phyloP scores from a whole-genome alignment of 495 filamentous ascomycete genomes.

The Hypoxylon cercidicola region DNA sequence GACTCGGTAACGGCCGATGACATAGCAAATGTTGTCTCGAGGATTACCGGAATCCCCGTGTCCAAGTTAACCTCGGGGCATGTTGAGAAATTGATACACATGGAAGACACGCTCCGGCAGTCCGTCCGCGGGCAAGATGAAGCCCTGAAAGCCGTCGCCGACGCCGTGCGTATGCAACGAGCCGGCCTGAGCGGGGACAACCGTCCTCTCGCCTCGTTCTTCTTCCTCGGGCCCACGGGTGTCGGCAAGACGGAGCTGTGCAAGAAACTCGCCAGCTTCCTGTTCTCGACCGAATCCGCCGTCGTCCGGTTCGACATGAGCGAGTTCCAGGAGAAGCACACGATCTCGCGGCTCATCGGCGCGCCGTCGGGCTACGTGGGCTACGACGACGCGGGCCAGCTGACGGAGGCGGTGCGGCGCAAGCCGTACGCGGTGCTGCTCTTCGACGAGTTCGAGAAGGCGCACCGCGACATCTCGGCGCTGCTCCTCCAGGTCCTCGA shows the following conservation, averaged over 20 bases:
- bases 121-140: constrained; percentile 94
- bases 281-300: constrained; percentile 90
- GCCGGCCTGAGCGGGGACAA: constrained; percentile 93
- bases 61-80: constrained; percentile 92
- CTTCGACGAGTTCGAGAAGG: constrained; percentile 98
- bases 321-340: constrained; percentile 98
- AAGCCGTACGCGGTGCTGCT: constrained; percentile 96
- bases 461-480: constrained; percentile 92
- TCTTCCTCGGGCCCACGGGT: constrained; percentile 97
- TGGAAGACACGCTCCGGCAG: constrained; percentile 90
- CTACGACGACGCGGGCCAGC: constrained; percentile 95
- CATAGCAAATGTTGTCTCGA: constrained; percentile 90
- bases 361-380: constrained; percentile 94
- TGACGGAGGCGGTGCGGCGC: constrained; percentile 93
- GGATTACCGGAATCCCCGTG: constrained; percentile 91
- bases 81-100: constrained; percentile 88
- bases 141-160: constrained; percentile 87
- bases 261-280: constrained; percentile 92
- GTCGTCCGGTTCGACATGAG: constrained; percentile 97
- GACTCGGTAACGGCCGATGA: constrained; percentile 94
- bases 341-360: constrained; percentile 90
- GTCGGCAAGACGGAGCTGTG: constrained; percentile 97
- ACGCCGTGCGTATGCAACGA: constrained; percentile 93
- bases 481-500: constrained; percentile 96
- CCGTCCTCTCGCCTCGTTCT: constrained; percentile 90